Percentiles rank a stretch among this genome's conserved stretches.
Conservation (phyloP, 2,329 filamentous ascomycete species). For the Aspergillus oerlinghausenensis region DNA sequence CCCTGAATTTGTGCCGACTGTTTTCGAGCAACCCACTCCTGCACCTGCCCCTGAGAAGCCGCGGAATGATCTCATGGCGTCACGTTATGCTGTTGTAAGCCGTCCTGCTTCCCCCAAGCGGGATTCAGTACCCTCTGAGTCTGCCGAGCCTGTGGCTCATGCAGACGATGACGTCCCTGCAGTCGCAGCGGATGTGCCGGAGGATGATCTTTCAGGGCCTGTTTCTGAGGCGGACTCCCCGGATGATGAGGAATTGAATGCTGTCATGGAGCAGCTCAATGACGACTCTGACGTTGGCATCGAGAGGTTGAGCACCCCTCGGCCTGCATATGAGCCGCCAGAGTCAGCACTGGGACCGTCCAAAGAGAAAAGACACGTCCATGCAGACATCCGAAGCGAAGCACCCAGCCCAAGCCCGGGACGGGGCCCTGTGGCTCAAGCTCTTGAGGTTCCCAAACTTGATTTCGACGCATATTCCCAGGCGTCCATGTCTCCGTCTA, state of each 20-base stretch:
- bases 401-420: constrained; percentile 69
- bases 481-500: constrained; percentile 54
- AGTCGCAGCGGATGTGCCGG: constrained; percentile 5
- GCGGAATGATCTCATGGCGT: constrained; percentile 30
- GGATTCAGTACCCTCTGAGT: constrained; percentile 9
- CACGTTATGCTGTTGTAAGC: constrained; percentile 30
- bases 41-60: constrained; percentile 12
- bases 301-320: constrained; percentile 52
- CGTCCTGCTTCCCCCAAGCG: constrained; percentile 20
- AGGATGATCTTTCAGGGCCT: constrained; percentile 11
- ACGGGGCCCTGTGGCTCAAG: constrained; percentile 45
- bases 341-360: constrained; percentile 46
- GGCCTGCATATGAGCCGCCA: constrained; percentile 18
- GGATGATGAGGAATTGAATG: constrained; percentile 73
- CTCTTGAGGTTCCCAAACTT: constrained; percentile 42
- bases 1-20: constrained; percentile 24
- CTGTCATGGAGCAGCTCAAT: constrained; percentile 82
- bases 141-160: constrained; percentile 8
- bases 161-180: constrained; percentile 3
- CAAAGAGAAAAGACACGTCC: constrained; percentile 50
- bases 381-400: constrained; percentile 57
- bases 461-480: constrained; percentile 36
- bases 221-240: constrained; percentile 29
- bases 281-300: constrained; percentile 69
- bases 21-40: constrained; percentile 7